Evolutionary conservation across 1,284 basidiomycete genomes (phyloP).

Genomic region (Chondrostereum purpureum): DNA sequence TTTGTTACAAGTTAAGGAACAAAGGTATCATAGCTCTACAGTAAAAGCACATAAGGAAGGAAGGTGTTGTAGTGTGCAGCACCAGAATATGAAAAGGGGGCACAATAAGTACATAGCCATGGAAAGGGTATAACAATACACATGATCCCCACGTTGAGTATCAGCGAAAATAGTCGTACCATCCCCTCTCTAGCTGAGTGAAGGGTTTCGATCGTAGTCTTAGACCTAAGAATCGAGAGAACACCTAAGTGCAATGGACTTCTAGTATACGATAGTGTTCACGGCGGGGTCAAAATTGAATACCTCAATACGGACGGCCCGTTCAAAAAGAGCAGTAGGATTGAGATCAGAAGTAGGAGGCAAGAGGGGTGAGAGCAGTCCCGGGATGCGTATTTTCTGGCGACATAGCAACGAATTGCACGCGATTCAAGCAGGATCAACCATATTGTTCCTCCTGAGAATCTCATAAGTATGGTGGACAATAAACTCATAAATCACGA

Average conservation of each 20-base stretch:
- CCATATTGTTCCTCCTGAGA: slow-evolving; percentile 27
- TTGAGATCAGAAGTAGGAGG: slow-evolving; percentile 6
- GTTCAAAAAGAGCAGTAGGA: slow-evolving; percentile 7
- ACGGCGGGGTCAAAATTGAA: slow-evolving; percentile 7
- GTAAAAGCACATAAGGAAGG: too few species aligned
- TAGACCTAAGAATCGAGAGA: background rate
- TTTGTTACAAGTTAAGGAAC: too few species aligned
- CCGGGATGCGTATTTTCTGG: slow-evolving; percentile 30
- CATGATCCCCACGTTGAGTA: too few species aligned
- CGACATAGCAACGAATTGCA: slow-evolving; percentile 41
- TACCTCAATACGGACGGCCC: slow-evolving; percentile 6
- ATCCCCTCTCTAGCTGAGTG: background rate
- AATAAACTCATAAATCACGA: slow-evolving; percentile 10
- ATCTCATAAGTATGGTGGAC: background rate
- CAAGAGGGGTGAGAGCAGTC: slow-evolving; percentile 18
- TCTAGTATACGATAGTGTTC: slow-evolving; percentile 4
- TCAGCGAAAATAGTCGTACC: slow-evolving; percentile 16
- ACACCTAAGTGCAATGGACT: slow-evolving; percentile 10
- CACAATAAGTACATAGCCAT: too few species aligned
- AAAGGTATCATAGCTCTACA: too few species aligned
- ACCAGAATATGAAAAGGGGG: too few species aligned
- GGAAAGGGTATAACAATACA: too few species aligned
- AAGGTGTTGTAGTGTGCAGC: too few species aligned
- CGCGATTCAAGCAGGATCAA: slow-evolving; percentile 42
- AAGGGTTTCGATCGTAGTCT: too few species aligned